Base-by-base conservation (phyloP, 2,329 filamentous ascomycete genomes). In the Stagonosporopsis chrysanthemi region DNA sequence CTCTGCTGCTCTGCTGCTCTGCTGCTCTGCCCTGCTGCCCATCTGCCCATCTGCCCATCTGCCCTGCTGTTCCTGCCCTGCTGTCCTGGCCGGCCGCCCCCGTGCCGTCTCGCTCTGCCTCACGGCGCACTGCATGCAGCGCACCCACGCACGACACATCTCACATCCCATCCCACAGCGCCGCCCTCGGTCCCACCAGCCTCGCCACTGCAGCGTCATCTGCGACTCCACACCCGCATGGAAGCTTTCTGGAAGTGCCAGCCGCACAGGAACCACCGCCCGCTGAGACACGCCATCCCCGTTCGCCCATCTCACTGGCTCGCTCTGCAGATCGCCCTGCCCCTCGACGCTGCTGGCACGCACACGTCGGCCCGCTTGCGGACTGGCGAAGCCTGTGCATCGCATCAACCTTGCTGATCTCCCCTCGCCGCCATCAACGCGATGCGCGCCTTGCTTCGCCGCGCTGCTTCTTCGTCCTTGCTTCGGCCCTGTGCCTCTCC, bases 171-270 rank as follows among this genome's bases (percentile, higher is more conserved):
- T 26, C 24, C 24, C 4, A 4, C 24, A 26, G 23, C 51, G 26
- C 22, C 36, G 36, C 15, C 6, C n/a, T 35, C 24, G 43, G 31
- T 38, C 23, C 51, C 28, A 35, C 38, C 31, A 29, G 28, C 28
- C 53, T 43, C 40, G 63, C 62, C 60, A 61, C 63, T 19, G 22
- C 53, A 45, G 17, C 61, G 63, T 65, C 63, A 62, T 65, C 56
- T 48, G 52, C 59, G 47, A 44, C 54, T 56, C 53, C 53, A 56
- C 46, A 3, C 24, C 52, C 41, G 47, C 54, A 33, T 56, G 41
- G 48, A 57, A 57, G 48, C 43, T 31, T 56, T 52, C 54, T 56
- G 43, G 47, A 56, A 56, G 48, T 48, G 47, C 42, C 47, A 47
- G n/a, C n/a, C n/a, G n/a, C n/a, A n/a, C n/a, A n/a, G n/a, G n/a